These are phyloP conservation scores for Penicillium freii DNA, from an alignment of 2,329 filamentous ascomycete species.

Conservation along the genomic window DNA sequence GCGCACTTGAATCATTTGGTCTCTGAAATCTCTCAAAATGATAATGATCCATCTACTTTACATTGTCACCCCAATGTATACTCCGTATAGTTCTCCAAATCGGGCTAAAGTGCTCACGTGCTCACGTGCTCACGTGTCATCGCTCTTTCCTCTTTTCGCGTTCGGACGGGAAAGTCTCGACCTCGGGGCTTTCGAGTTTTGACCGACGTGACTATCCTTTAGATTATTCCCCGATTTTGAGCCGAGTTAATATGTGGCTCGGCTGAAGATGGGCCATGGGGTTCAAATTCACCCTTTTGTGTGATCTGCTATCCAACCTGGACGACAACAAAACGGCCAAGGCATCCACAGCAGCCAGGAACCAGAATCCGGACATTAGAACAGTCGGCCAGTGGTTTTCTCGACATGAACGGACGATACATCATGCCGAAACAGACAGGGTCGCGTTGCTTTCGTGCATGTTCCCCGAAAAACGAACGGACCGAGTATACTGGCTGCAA, in stretches of 20 bases:
- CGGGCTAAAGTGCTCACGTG: slow-evolving; percentile 2
- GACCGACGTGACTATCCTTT: neutral
- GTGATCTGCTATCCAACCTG: slow-evolving; percentile 69
- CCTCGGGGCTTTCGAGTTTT: neutral
- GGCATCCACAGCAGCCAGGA: slow-evolving; percentile 30
- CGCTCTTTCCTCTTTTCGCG: slow-evolving; percentile 1
- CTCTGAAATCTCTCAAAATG: neutral
- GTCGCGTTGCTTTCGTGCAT: slow-evolving; percentile 71
- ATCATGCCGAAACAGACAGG: slow-evolving; percentile 56
- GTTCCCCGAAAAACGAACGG: slow-evolving; percentile 71
- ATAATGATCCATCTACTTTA: neutral
- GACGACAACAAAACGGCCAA: slow-evolving; percentile 50
- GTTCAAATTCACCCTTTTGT: slow-evolving; percentile 65
- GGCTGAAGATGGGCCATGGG: slow-evolving; percentile 32
- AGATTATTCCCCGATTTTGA: neutral
- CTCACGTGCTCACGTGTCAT: slow-evolving; percentile 6
- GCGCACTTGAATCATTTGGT: too few species aligned
- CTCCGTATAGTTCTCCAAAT: neutral
- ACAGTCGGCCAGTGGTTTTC: slow-evolving; percentile 67
- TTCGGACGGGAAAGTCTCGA: neutral
- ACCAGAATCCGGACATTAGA: slow-evolving; percentile 39
- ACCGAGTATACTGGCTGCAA: slow-evolving; percentile 74
- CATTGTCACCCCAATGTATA: neutral
- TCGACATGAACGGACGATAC: slow-evolving; percentile 58
- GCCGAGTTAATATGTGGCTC: neutral